Base-by-base conservation (phyloP, 2,329 filamentous ascomycete species). In the Endoconidiophora polonica region DNA sequence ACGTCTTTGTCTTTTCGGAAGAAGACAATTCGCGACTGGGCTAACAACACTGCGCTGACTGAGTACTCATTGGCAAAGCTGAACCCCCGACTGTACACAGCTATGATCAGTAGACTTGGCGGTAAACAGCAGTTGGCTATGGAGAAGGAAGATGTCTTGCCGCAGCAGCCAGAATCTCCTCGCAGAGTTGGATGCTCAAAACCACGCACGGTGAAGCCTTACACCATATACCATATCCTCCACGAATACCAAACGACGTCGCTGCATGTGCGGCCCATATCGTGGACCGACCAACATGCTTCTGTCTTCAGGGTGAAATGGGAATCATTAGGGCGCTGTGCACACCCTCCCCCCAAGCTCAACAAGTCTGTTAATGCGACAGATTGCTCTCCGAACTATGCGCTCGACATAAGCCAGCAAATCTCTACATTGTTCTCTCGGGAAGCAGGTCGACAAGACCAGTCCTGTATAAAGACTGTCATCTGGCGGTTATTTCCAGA, bases 241-340 rank as follows among this genome's bases (percentile, higher is more conserved):
- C 37, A 52, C 36, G 29, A 49, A 16, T 52, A 52, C 26, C 50
- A 52, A 37, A 52, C 50, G 12, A 44, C 23, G 9, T 65, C 68
- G 0, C 69, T 78, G 18, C 76, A 69, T 52, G 60, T 72, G 44
- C 65, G 68, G 23, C 74, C 74, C 2, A 68, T 76, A 43, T 69
- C 66, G 57, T 78, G 74, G 74, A 76, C 69, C 14, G 73, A 76
- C 49, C 51, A 64, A 1, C 74, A 78, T 53, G 57, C 65, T 7
- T 58, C 62, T 41, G 60, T 76, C 2, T 69, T 77, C 4, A 67
- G 66, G 22, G 69, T 65, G 14, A 60, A 60, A 41, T 77, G 75
- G 60, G 54, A 60, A 23, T 33, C 29, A 33, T 61, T 66, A 12
- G 63, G 68, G 14, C 58, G 48, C 5, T 39, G 41, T n/a, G 4